Conservation (phyloP, 2,329 filamentous ascomycete genomes). For the Aureobasidium pullulans region DNA sequence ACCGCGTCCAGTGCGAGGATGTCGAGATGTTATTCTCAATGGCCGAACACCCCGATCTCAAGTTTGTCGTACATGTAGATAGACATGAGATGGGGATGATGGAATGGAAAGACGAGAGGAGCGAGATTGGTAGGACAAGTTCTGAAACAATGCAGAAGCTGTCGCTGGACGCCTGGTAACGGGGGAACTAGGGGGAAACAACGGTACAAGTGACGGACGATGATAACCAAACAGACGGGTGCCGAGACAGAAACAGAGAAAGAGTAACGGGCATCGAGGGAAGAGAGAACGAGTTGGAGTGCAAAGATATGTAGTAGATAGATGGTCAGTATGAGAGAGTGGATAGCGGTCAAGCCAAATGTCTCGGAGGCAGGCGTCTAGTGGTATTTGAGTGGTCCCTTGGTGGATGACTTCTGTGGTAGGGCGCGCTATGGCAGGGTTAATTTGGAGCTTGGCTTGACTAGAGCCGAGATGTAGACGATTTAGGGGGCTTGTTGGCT, state of each 20-base stretch:
- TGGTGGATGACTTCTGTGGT: background rate
- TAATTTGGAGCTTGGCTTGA: conserved; percentile 9
- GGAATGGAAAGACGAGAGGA: background rate
- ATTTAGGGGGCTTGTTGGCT: background rate
- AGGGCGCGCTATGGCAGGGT: conserved; percentile 5
- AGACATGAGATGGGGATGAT: too few species aligned
- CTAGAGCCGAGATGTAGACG: conserved; percentile 5
- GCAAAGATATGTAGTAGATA: background rate
- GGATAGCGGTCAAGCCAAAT: background rate
- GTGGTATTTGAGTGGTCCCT: background rate
- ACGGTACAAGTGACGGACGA: background rate
- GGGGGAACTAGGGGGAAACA: conserved; percentile 1
- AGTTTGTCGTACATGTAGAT: too few species aligned
- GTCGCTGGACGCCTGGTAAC: conserved; percentile 11
- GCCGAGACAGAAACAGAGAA: conserved; percentile 7
- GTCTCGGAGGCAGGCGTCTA: background rate
- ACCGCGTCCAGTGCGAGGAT: too few species aligned
- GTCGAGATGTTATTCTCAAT: too few species aligned
- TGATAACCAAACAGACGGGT: background rate
- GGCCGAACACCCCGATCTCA: too few species aligned
- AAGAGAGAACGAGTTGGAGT: background rate
- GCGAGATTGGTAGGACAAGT: conserved; percentile 10
- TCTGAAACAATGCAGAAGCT: conserved; percentile 13
- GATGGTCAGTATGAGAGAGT: background rate
- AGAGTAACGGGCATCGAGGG: background rate